These are phyloP conservation scores for Coprinopsis cinerea DNA, from an alignment of 768 basidiomycete genomes.

Conservation along the genomic window DNA sequence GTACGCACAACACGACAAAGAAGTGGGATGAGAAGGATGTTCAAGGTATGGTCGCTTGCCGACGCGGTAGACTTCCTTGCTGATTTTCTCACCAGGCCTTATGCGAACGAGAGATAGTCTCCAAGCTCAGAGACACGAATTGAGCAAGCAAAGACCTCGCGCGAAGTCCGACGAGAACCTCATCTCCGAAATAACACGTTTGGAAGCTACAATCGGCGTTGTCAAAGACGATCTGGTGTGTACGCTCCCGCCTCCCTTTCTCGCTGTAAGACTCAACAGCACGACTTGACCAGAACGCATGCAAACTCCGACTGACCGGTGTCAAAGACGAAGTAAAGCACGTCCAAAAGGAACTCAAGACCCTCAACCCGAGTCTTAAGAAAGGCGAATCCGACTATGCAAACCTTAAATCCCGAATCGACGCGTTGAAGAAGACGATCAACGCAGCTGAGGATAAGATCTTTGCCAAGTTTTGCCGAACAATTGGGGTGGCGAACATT, in stretches of 20 bases:
- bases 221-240: conserved; percentile 80
- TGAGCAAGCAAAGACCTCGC: conserved; percentile 80
- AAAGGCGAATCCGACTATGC: conserved; percentile 53
- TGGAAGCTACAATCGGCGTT: conserved; percentile 73
- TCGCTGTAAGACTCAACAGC: neutral
- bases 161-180: conserved; percentile 78
- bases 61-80: conserved; percentile 12
- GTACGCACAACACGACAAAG: conserved; percentile 66
- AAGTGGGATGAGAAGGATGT: conserved; percentile 96
- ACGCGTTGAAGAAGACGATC: conserved; percentile 48
- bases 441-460: conserved; percentile 76
- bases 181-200: conserved; percentile 65
- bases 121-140: conserved; percentile 69
- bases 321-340: conserved; percentile 83
- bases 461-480: conserved; percentile 71
- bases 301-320: conserved; percentile 68
- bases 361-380: conserved; percentile 38
- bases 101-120: conserved; percentile 64
- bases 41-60: conserved; percentile 48
- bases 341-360: conserved; percentile 63
- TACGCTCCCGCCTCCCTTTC: conserved; percentile 8
- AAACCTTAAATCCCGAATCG: conserved; percentile 48
- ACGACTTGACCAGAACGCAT: conserved; percentile 54
- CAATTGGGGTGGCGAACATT: conserved; percentile 75
- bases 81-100: conserved; percentile 31